Base-by-base conservation (phyloP, 768 basidiomycete genomes). In the Clathrus columnatus region DNA sequence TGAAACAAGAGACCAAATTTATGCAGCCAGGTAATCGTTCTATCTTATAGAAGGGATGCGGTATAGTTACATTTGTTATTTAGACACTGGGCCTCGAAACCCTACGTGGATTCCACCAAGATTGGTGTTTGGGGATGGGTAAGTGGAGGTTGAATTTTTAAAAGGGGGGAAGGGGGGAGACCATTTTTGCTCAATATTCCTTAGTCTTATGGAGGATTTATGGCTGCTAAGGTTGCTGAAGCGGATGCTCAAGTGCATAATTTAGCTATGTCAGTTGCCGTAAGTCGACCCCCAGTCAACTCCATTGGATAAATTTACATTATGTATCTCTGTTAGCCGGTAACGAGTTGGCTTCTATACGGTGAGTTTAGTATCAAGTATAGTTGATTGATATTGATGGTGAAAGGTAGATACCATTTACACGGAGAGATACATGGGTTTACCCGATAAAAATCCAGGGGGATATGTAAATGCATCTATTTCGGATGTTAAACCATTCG, bases 121-220 rank as follows among this genome's bases (percentile, higher is more conserved):
- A 88, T 98, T 47, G 96, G 95, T 0, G 86, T 98, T 50, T 97
- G 94, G 94, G 96, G 96, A 43, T 98, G 96, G 95, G 91, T 92
- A 59, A 66, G 87, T 72, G 11, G 5, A 48, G 7, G 53, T 29
- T 29, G 20, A 10, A 5, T 7, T 50, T 18, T 11, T 23, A 43
- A 46, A 28, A 28, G 42, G n/a, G n/a, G n/a, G n/a, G 48, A 29
- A 47, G 1, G 18, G 10, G 16, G 45, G n/a, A 23, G 24, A 1
- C 50, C 30, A 21, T n/a, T n/a, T n/a, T n/a, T n/a, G n/a, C n/a
- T n/a, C 10, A 16, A 6, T 27, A 41, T 30, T 48, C n/a, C 43
- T 27, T 61, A 94, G 94, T 92, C 89, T 7, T 97, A 93, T 63
- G 95, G 95, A 8, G 95, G 96, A 0, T 99, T 91, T 70, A 90